Base-by-base conservation (phyloP, 148 eudicot species). In the Camellia lanceoleosa region DNA sequence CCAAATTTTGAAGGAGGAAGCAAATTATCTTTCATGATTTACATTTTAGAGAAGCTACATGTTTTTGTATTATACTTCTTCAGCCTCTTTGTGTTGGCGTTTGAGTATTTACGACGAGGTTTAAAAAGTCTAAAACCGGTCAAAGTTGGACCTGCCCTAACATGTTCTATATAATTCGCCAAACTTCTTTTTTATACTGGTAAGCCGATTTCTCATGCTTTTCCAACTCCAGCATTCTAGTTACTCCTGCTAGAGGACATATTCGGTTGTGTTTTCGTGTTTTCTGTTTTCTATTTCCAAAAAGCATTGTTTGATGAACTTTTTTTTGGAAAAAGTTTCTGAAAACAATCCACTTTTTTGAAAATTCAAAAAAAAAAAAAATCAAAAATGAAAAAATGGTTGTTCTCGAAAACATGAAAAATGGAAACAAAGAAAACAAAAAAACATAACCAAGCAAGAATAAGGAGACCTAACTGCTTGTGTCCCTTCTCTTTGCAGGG, bases 71-170 rank as follows among this genome's bases (percentile, higher is more conserved):
- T 92, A 43, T 90, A 84, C 80, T 43, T 96, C 56, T 88, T 92
- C 62, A 90, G 97, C 78, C 84, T 93, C 76, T 88, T 96, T 66
- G 81, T 88, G 68, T 68, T 91, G 76, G 80, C 87, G 11, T 90
- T 85, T 30, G 92, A 86, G 85, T 80, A 87, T 56, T 30, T 84
- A 73, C 79, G 83, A 89, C 89, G 97, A 92, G 80, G 79, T 23
- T 76, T 86, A 56, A 90, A 84, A 79, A 83, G 90, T 51, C 78
- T 95, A 74, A 93, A 90, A 84, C 98, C 99, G 5, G 90, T 83
- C 12, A 87, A 87, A 82, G 89, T 93, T 38, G 88, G 83, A 78
- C 19, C 94, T 69, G 77, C 89, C 72, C 82, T 89, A 71, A 83
- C 91, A 78, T 87, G 83, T 85, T 66, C 71, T 30, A 43, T 56